Base-by-base conservation (phyloP, 1,139 yeast genomes). In the Lodderomyces theae region DNA sequence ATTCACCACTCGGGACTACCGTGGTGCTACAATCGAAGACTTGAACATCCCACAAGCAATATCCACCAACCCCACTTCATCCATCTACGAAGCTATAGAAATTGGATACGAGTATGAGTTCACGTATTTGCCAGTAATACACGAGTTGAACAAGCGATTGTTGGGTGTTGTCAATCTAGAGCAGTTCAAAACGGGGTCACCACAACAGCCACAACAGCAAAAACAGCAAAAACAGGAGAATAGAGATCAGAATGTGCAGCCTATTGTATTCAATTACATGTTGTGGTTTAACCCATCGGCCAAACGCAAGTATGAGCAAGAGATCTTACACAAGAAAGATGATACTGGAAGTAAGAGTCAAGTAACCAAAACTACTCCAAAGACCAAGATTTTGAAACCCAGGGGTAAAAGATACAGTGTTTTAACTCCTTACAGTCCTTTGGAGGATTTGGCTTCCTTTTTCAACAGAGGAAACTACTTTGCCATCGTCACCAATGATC, bases 1-100 rank as follows among this genome's bases (percentile, higher is more conserved):
- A 19, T 69, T 69, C 50, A 66, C 60, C 41, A 52, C 56, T 16
- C 55, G 64, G 40, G 77, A 72, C 52, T 72, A 72, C 48, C 61
- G 77, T 32, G 77, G 77, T 0, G 76, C 86, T 12, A 77, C 82
- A 1, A 72, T 80, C 9, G 85, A 80, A 53, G 86, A 80, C 50
- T 68, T 80, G 49, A 82, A 80, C 52, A 71, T 79, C 42, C 74
- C 74, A 37, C 85, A 84, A 1, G 85, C 85, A 25, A 62, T 78
- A 30, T 72, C 82, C 11, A 74, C 80, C 36, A 68, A 71, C 43
- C 83, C 84, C 0, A 56, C 66, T 10, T 76, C 81, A 6, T 64
- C 66, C n/a, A 58, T 80, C 28, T 60, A 57, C 5, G 72, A 70
- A 38, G 86, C 77, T 1, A 46, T 69, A 13, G 74, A 67, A 47